Conservation (phyloP, 495 filamentous ascomycete genomes). For the Chaetomium fimeti region DNA sequence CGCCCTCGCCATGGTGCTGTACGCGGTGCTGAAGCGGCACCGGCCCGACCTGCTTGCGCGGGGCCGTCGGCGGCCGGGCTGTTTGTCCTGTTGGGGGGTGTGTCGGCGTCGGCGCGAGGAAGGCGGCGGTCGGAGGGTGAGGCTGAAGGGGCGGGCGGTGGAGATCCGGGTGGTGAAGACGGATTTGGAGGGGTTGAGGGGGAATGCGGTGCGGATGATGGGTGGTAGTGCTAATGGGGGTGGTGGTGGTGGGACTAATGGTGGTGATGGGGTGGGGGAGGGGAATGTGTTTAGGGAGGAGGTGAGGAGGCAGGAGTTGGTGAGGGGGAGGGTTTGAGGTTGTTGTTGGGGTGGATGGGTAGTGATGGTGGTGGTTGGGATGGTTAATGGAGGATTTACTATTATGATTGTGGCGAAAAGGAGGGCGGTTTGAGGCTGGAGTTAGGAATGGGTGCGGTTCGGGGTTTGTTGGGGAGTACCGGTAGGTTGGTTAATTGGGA, state of each 20-base stretch:
- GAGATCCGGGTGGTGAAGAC: slow-evolving; percentile 21
- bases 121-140: background rate
- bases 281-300: slow-evolving; percentile 25
- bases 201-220: slow-evolving; percentile 15
- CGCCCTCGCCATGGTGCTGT: slow-evolving; percentile 14
- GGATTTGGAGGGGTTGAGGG: slow-evolving; percentile 22
- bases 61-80: no score
- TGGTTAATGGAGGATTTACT: background rate
- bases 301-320: slow-evolving; percentile 21
- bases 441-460: no score
- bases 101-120: no score
- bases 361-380: background rate
- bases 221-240: background rate
- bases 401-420: no score
- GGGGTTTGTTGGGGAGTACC: no score
- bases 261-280: background rate
- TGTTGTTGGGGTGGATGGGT: background rate
- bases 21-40: slow-evolving; percentile 18
- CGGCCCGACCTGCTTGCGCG: background rate
- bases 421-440: no score
- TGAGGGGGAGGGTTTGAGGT: slow-evolving; percentile 1
- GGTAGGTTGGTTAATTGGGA: no score
- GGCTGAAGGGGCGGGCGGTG: slow-evolving; percentile 15
- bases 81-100: background rate
- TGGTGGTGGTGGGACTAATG: background rate